Evolutionary conservation across 108 stramenopile genomes (phyloP).

Genomic region (Nitzschia sp.): DNA sequence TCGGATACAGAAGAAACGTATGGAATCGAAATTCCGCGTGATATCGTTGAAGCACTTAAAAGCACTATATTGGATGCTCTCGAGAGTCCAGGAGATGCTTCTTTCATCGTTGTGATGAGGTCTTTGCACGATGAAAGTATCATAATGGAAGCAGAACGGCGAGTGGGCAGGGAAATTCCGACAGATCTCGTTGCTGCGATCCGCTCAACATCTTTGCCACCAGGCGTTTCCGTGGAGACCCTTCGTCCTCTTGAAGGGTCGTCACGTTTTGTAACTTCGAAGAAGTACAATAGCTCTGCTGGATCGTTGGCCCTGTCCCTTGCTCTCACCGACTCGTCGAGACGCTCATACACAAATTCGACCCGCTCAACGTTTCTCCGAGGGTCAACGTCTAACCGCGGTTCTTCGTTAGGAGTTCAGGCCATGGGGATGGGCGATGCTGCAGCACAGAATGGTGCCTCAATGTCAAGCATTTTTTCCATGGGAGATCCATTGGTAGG

Average conservation of each 20-base stretch:
- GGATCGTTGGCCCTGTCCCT: slow-evolving; percentile 17
- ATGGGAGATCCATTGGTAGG: not conserved
- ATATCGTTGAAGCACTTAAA: slow-evolving; percentile 10
- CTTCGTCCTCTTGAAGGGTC: slow-evolving; percentile 12
- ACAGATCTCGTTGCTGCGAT: slow-evolving; percentile 17
- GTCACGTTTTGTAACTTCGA: not conserved
- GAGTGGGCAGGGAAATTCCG: not conserved
- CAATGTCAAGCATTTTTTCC: not conserved
- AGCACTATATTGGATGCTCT: not conserved
- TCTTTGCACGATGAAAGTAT: slow-evolving; percentile 13
- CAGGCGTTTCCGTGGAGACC: slow-evolving; percentile 13
- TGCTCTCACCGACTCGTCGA: slow-evolving; percentile 7
- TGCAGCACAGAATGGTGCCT: not conserved
- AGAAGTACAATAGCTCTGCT: not conserved
- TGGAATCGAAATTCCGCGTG: slow-evolving; percentile 17
- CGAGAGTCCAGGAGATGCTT: not conserved
- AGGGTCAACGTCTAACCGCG: not conserved
- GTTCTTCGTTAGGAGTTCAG: not conserved
- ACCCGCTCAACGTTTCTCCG: slow-evolving; percentile 1
- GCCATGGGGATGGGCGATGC: not conserved
- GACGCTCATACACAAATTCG: slow-evolving; percentile 1
- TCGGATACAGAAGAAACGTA: slow-evolving; percentile 26
- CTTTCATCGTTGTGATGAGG: slow-evolving; percentile 3
- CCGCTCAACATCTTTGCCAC: slow-evolving; percentile 12
- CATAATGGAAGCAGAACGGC: slow-evolving; percentile 6